phyloP scores from a whole-genome alignment of 2,329 filamentous ascomycete genomes.

The Chrysoporthe deuterocubensis region DNA sequence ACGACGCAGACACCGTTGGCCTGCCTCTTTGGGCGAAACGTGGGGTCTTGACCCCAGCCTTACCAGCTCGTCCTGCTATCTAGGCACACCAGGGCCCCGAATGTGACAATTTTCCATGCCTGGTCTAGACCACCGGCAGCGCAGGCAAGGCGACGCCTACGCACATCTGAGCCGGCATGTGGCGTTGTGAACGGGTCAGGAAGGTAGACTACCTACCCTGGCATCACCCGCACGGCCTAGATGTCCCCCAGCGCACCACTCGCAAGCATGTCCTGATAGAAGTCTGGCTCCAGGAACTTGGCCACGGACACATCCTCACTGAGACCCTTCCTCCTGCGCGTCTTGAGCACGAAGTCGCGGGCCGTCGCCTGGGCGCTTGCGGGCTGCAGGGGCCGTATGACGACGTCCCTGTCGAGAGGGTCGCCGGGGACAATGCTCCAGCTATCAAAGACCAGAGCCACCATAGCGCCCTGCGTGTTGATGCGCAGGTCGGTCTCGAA shows the following conservation, averaged over 20 bases:
- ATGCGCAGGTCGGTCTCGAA: constrained; percentile 98
- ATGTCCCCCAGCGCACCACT: constrained; percentile 77
- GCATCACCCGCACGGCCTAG: constrained; percentile 20
- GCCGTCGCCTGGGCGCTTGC: constrained; percentile 88
- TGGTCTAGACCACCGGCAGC: neutral
- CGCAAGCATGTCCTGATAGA: constrained; percentile 86
- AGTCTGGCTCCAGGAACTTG: constrained; percentile 94
- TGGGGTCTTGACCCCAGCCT: neutral
- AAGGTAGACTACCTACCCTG: neutral
- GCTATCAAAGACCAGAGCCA: constrained; percentile 90
- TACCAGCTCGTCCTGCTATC: neutral
- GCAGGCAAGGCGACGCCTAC: neutral
- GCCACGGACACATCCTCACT: constrained; percentile 95
- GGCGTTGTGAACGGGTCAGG: neutral
- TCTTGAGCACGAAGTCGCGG: constrained; percentile 96
- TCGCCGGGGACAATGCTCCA: constrained; percentile 97
- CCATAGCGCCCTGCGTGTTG: constrained; percentile 90
- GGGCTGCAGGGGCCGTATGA: constrained; percentile 82
- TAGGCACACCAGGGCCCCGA: neutral
- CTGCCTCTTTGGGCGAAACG: constrained; percentile 1
- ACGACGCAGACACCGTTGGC: neutral
- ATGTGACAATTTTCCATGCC: neutral
- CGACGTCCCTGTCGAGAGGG: constrained; percentile 85
- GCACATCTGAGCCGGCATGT: neutral
- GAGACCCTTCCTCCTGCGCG: constrained; percentile 86